Conservation (phyloP, 176 grass and related monocot genomes). For the Carex parvula region DNA sequence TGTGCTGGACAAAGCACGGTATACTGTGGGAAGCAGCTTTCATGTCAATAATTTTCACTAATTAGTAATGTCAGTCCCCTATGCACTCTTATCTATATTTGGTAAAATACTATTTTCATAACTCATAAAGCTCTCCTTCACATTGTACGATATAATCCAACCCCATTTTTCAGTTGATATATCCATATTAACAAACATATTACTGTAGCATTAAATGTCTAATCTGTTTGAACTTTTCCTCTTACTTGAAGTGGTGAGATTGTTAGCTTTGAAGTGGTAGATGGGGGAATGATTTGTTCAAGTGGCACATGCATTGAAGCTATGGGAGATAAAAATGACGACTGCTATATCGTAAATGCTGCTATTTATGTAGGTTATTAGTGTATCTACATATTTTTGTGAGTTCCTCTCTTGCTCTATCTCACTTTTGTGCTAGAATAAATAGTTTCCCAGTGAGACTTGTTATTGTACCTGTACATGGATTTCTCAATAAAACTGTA, state of each 20-base stretch:
- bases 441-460: background rate
- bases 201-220: background rate
- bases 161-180: background rate
- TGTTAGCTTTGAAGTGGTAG: conserved; percentile 70
- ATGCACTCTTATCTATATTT: background rate
- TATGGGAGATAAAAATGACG: conserved; percentile 96
- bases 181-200: background rate
- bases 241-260: conserved; percentile 53
- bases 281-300: conserved; percentile 90
- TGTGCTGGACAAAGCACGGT: background rate
- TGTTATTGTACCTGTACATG: background rate
- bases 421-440: background rate
- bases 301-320: conserved; percentile 81
- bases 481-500: background rate
- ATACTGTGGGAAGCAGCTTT: background rate
- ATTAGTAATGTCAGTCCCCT: background rate
- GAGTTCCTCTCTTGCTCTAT: background rate
- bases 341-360: conserved; percentile 91
- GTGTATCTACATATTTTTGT: background rate
- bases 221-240: conserved; percentile 9
- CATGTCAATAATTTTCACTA: background rate
- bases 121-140: background rate
- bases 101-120: background rate
- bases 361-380: conserved; percentile 35
- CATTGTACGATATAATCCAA: background rate